Evolutionary conservation across 2,329 filamentous ascomycete species (phyloP), one percentile per base, ranked within the genome.

Genomic region (Penicillium sp.): DNA sequence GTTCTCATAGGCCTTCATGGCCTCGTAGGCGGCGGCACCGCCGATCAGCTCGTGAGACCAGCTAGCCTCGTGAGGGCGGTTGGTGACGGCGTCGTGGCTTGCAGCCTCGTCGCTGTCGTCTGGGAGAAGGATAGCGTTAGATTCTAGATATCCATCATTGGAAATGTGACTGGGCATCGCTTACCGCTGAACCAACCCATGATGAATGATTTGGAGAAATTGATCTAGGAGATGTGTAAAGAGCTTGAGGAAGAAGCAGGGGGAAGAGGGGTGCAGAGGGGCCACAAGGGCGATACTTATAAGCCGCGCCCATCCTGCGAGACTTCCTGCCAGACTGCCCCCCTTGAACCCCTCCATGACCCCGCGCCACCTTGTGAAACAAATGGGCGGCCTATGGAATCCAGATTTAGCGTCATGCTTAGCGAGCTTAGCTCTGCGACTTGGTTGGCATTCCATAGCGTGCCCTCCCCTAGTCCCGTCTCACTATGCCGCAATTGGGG

Each of bases 1-100:
- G 59, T 88, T 79, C 69, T 90, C 86, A 58, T 84, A 90, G 19
- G 83, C 72, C 74, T 88, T 87, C 76, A 90, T 84, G 55, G 83
- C 87, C 54, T 82, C 83, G 63, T 88, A 93, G 48, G 83, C 80
- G 37, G 86, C 87, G 39, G 81, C 87, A 48, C 85, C 85, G 47
- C 82, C 86, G 39, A 93, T 64, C 37, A 87, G 61, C 71, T 93
- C 86, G 67, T 93, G 86, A 55, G 77, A 77, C 57, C 86, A 69
- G 58, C 77, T 78, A 51, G 78, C 73, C 65, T 86, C 67, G 69
- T 86, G 74, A 8, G 44, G 46, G 23, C 40, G 42, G 13, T 36
- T 15, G 23, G 32, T 43, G 13, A 45, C 23, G 20, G 42, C 19
- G 5, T 53, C 11, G 47, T 72, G 62, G 63, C 76, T 73, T 23